Percentiles rank a stretch among this genome's conserved stretches.
Evolutionary conservation across 352 stramenopile genomes (phyloP).

Genomic region (Globisporangium perplexum): DNA sequence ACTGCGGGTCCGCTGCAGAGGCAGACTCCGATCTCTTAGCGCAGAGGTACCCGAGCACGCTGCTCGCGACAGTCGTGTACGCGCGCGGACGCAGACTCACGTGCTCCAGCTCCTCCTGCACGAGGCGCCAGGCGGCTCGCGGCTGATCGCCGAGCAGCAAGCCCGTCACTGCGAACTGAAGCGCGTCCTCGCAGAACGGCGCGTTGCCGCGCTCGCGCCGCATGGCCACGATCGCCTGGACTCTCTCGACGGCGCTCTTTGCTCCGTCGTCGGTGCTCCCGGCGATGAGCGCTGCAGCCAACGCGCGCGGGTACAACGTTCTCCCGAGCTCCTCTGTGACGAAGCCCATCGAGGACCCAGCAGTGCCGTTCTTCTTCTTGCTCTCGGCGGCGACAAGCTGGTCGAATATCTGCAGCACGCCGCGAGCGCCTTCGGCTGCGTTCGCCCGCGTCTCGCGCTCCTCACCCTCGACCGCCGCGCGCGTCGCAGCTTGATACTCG

Average conservation of each 20-base stretch:
- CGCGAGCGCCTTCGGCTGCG: background rate
- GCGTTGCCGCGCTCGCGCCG: slow-evolving; percentile 3
- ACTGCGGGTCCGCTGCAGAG: background rate
- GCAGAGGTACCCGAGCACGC: slow-evolving; percentile 6
- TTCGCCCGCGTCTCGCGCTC: background rate
- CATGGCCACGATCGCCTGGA: background rate
- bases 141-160: slow-evolving; percentile 1
- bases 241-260: background rate
- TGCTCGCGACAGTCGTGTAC: background rate
- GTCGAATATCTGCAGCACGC: slow-evolving; percentile 5
- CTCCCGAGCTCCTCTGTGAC: slow-evolving; percentile 1
- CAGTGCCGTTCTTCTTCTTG: background rate
- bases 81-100: slow-evolving; percentile 1
- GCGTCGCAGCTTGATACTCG: background rate
- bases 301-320: slow-evolving; percentile 4
- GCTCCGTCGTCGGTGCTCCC: background rate
- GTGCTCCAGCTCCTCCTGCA: slow-evolving; percentile 8
- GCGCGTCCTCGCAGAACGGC: slow-evolving; percentile 7
- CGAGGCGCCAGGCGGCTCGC: slow-evolving; percentile 5
- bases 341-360: background rate
- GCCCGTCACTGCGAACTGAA: slow-evolving; percentile 5
- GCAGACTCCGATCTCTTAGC: background rate
- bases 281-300: slow-evolving; percentile 4
- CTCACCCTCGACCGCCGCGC: background rate
- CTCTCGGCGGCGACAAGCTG: background rate